A percentile compares a stretch with the other conserved stretches of the same genome.
Conservation (phyloP, 1,284 basidiomycete species). For the Pulchroboletus neoregius region DNA sequence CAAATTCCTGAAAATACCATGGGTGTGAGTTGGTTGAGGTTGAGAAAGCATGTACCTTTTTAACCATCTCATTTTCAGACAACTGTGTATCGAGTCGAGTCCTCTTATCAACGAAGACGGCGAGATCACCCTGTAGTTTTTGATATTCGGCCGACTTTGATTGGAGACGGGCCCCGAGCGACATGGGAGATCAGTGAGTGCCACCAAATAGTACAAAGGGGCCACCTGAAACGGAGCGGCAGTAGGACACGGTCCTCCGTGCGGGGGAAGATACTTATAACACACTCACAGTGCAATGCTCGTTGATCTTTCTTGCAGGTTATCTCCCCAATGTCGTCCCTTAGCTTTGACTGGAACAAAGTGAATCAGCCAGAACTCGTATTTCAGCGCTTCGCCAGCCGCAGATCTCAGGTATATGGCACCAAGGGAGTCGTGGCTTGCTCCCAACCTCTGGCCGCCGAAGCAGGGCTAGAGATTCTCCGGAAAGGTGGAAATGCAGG, state of each 20-base stretch:
- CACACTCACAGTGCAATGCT: background rate
- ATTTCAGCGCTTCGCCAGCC: conserved; percentile 62
- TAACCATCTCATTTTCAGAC: conserved; percentile 89
- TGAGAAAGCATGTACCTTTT: conserved; percentile 57
- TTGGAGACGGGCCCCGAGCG: conserved; percentile 58
- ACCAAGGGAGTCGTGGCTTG: conserved; percentile 86
- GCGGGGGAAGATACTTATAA: conserved; percentile 1
- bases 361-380: conserved; percentile 57
- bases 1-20: conserved; percentile 67
- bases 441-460: conserved; percentile 87
- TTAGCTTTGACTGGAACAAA: conserved; percentile 64
- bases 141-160: conserved; percentile 69
- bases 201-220: conserved; percentile 11
- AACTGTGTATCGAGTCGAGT: conserved; percentile 86
- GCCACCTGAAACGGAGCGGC: conserved; percentile 16
- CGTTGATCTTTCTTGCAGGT: conserved; percentile 1
- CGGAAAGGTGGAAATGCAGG: conserved; percentile 91
- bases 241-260: conserved; percentile 12
- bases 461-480: conserved; percentile 86
- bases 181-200: conserved; percentile 29
- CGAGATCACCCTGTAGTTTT: conserved; percentile 73
- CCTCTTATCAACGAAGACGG: conserved; percentile 69
- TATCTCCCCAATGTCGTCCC: conserved; percentile 35
- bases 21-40: background rate
- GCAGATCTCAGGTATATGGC: conserved; percentile 75